A percentile compares a stretch with the other conserved stretches of the same genome.
phyloP scores from a whole-genome alignment of 495 filamentous ascomycete species.

The Tuber calosporum region DNA sequence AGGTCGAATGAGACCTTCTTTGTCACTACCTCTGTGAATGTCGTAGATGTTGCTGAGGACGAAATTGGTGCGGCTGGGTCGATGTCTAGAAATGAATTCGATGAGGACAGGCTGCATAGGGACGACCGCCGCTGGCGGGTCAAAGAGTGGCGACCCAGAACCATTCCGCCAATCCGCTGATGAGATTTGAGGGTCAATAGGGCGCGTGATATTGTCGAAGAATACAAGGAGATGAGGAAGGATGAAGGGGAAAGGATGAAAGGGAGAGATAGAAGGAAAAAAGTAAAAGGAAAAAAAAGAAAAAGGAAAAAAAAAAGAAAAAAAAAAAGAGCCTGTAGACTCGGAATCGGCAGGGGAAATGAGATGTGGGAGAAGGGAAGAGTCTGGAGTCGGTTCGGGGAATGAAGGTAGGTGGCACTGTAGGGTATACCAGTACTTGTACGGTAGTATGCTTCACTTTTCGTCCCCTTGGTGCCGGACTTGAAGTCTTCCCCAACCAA shows the following conservation, averaged over 20 bases:
- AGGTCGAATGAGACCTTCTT: background rate
- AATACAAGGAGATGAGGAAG: background rate
- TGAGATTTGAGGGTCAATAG: background rate
- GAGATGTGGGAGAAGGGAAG: background rate
- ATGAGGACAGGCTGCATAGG: conserved; percentile 20
- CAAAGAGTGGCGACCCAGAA: conserved; percentile 23
- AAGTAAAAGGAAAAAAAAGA: background rate
- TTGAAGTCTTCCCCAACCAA: background rate
- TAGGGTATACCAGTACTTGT: background rate
- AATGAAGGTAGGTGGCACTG: background rate
- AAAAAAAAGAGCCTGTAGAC: background rate
- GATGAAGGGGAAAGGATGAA: background rate
- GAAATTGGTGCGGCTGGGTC: conserved; percentile 23
- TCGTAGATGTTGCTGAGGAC: background rate
- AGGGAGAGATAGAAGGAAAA: background rate
- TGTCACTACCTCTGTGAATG: background rate
- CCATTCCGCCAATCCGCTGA: conserved; percentile 12
- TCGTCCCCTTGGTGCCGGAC: background rate
- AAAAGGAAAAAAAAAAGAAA: background rate
- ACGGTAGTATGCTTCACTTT: background rate
- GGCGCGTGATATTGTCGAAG: background rate
- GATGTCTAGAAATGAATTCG: conserved; percentile 26
- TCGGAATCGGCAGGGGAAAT: background rate
- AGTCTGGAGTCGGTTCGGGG: background rate
- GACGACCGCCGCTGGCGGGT: conserved; percentile 21